These are phyloP conservation scores for Sambucus nigra DNA, from an alignment of 129 eudicot species.

Conservation along the genomic window DNA sequence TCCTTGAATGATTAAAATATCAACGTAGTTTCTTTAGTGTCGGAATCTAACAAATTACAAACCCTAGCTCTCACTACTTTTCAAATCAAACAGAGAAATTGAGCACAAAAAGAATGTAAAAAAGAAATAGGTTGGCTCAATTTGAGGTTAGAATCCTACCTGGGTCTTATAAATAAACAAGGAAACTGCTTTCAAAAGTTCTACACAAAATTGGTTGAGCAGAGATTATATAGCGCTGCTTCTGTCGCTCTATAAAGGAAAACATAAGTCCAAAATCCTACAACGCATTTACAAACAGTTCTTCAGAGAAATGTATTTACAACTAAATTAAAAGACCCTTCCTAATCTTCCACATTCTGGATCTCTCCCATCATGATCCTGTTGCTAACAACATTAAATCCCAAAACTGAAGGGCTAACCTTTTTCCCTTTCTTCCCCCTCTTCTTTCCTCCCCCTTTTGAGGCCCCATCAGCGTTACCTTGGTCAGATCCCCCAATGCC, in stretches of 20 bases:
- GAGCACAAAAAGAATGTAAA: neutral
- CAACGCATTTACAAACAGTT: constrained; percentile 41
- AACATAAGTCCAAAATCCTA: constrained; percentile 3
- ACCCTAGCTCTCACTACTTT: too few species aligned
- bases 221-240: constrained; percentile 25
- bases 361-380: constrained; percentile 99
- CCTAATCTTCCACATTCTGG: constrained; percentile 61
- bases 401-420: constrained; percentile 74
- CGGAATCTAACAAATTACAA: too few species aligned
- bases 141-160: neutral
- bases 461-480: constrained; percentile 23
- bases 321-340: constrained; percentile 6
- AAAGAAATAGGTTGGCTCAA: neutral
- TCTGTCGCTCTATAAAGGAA: constrained; percentile 26
- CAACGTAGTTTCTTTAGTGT: too few species aligned
- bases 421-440: constrained; percentile 88
- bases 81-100: too few species aligned
- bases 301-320: constrained; percentile 44
- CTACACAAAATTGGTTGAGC: constrained; percentile 67
- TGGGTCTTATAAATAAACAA: too few species aligned
- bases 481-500: constrained; percentile 30
- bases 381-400: constrained; percentile 94
- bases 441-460: constrained; percentile 64
- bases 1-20: too few species aligned
- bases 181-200: neutral